phyloP scores from a whole-genome alignment of 345 rosid genomes.

The Arabidopsis suecica region DNA sequence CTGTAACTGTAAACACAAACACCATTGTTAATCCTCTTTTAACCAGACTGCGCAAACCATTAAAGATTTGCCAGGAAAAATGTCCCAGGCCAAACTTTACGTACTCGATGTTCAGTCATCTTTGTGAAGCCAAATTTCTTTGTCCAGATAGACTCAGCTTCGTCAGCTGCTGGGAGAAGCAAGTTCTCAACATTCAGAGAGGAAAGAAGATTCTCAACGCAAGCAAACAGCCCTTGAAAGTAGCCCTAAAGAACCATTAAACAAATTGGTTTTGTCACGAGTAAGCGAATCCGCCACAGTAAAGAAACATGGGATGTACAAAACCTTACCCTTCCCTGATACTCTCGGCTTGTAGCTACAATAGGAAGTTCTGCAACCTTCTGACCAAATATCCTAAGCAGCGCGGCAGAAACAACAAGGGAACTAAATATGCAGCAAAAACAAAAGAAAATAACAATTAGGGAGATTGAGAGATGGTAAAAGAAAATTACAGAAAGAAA shows the following conservation, averaged over 20 bases:
- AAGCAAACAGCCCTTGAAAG: constrained; percentile 78
- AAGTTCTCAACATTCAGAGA: constrained; percentile 71
- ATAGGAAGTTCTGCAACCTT: constrained; percentile 94
- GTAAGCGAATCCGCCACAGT: constrained; percentile 4
- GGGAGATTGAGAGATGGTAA: constrained; percentile 1
- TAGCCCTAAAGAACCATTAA: constrained; percentile 61
- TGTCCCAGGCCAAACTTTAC: constrained; percentile 33
- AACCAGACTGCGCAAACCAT: neutral
- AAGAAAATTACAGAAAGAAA: neutral
- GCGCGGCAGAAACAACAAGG: constrained; percentile 83
- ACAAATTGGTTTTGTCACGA: neutral
- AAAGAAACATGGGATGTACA: constrained; percentile 2
- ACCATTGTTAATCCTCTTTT: constrained; percentile 17
- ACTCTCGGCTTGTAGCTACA: constrained; percentile 80
- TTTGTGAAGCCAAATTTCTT: constrained; percentile 75
- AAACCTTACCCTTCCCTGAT: constrained; percentile 80
- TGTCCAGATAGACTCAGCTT: constrained; percentile 91
- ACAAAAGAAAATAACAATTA: neutral
- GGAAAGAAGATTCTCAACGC: constrained; percentile 70
- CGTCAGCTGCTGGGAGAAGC: constrained; percentile 93
- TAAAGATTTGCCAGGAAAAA: constrained; percentile 4
- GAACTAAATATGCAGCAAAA: constrained; percentile 49
- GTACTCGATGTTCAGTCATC: constrained; percentile 68
- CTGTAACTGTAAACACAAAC: constrained; percentile 53
- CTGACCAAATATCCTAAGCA: constrained; percentile 78